Conservation (phyloP, 441 rosid genomes). For the Euphorbia schlechtendalii region DNA sequence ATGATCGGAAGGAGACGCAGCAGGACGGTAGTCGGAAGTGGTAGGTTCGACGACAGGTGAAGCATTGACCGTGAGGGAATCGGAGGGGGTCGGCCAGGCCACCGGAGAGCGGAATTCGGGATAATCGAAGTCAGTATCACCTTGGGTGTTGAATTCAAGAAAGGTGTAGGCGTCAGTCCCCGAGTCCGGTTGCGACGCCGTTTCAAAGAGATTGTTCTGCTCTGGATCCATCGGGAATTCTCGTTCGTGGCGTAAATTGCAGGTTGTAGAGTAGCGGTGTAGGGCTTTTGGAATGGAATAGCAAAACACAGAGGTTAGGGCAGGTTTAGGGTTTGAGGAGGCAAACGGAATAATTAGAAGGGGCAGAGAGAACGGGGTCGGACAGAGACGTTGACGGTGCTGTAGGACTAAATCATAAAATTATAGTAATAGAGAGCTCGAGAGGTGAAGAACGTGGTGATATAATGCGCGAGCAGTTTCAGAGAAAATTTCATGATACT, state of each 20-base stretch:
- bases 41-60: constrained; percentile 48
- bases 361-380: too few species aligned
- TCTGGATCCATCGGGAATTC: constrained; percentile 59
- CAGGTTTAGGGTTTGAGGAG: constrained; percentile 41
- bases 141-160: too few species aligned
- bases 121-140: constrained; percentile 69
- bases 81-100: constrained; percentile 76
- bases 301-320: background rate
- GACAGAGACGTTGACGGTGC: too few species aligned
- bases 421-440: too few species aligned
- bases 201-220: constrained; percentile 62
- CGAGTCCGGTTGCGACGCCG: constrained; percentile 94
- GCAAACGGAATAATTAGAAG: too few species aligned
- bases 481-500: too few species aligned
- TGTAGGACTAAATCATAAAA: too few species aligned
- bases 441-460: too few species aligned
- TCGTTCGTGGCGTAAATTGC: too few species aligned
- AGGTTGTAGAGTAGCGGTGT: too few species aligned
- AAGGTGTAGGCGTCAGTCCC: constrained; percentile 44
- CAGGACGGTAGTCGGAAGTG: constrained; percentile 58
- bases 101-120: constrained; percentile 77
- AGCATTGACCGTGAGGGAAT: background rate
- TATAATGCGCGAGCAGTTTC: too few species aligned
- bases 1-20: constrained; percentile 24
- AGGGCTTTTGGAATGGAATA: too few species aligned